These are phyloP conservation scores for Ceratocystis alfenasii DNA, from an alignment of 2,329 filamentous ascomycete genomes.

Conservation along the genomic window DNA sequence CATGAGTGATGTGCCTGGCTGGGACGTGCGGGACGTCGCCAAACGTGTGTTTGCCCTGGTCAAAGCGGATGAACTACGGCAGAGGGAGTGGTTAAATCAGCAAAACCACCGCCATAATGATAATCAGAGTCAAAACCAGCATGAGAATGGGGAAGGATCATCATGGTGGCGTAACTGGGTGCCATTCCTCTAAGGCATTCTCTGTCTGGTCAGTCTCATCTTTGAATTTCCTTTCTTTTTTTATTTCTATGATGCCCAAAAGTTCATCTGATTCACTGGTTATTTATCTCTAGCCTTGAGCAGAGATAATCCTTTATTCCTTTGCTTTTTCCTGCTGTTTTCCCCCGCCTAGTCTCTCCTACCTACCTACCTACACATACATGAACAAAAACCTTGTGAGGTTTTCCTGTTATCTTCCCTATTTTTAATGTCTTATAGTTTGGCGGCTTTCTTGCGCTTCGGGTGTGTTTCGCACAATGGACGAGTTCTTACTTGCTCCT, in stretches of 20 bases:
- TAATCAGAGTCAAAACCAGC: not conserved
- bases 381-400: constrained; percentile 32
- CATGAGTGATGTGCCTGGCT: constrained; percentile 35
- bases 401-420: constrained; percentile 27
- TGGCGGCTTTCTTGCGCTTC: constrained; percentile 13
- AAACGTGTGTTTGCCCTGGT: constrained; percentile 39
- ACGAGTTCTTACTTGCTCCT: constrained; percentile 14
- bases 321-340: not conserved
- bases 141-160: not conserved
- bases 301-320: too few species aligned
- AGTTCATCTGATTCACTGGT: too few species aligned
- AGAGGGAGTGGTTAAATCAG: constrained; percentile 17
- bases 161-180: constrained; percentile 16
- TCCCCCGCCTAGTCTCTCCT: not conserved
- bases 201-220: not conserved
- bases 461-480: constrained; percentile 21
- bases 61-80: constrained; percentile 20
- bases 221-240: not conserved
- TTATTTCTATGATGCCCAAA: not conserved
- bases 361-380: not conserved
- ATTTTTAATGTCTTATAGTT: constrained; percentile 21
- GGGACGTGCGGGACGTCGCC: constrained; percentile 39
- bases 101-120: not conserved
- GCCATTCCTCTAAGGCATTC: not conserved
- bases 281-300: too few species aligned